Evolutionary conservation across 345 rosid genomes (phyloP), one percentile per base, ranked within the genome.

Genomic region (Tarenaya hassleriana): DNA sequence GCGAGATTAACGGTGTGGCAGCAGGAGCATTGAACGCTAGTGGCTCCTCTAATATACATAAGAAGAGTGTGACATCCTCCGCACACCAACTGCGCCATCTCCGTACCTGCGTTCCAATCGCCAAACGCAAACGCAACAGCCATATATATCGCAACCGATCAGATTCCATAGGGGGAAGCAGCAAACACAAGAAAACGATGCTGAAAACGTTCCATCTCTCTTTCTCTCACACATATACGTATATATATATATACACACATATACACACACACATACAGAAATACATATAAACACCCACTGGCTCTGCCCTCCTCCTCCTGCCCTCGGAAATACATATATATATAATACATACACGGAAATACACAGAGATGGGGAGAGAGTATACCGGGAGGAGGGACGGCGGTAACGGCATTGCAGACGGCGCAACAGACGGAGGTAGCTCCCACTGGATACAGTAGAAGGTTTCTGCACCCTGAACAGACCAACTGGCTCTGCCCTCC

Each of bases 121-220:
- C n/a, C n/a, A n/a, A n/a, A n/a, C n/a, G n/a, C n/a, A n/a, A n/a
- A n/a, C n/a, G n/a, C n/a, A n/a, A n/a, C n/a, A n/a, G n/a, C n/a
- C n/a, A n/a, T n/a, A n/a, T n/a, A n/a, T n/a, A n/a, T n/a, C n/a
- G n/a, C n/a, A n/a, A n/a, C n/a, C n/a, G n/a, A n/a, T n/a, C n/a
- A n/a, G n/a, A n/a, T n/a, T n/a, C 98, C 98, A 3, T 88, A 90
- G 34, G 96, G 94, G 7, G 98, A 95, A 52, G 88, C 98, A 0
- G 84, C 82, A n/a, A n/a, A n/a, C n/a, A n/a, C n/a, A n/a, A n/a
- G 9, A 96, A 88, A 52, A 92, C 95, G 47, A 91, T 95, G 80
- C 77, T 92, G 81, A 96, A 92, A 11, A 92, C 95, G 15, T 96
- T 96, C 52, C 98, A 92, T n/a, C n/a, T n/a, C n/a, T n/a, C n/a